phyloP scores from a whole-genome alignment of 2,329 filamentous ascomycete species.

The Trichoderma sp. region DNA sequence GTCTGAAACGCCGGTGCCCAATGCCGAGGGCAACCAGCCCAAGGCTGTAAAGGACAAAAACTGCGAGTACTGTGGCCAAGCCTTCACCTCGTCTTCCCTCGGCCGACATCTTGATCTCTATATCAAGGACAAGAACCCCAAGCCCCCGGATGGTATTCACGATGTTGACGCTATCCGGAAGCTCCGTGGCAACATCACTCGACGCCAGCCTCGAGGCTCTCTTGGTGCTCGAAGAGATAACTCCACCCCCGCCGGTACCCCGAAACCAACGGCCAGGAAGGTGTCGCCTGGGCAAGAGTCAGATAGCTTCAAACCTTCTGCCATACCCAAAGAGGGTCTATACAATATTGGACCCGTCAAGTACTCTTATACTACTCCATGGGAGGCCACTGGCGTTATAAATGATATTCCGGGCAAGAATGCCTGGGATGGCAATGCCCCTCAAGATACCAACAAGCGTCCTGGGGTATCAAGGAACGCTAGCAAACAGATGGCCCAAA shows the following conservation, averaged over 20 bases:
- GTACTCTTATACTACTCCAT: constrained; percentile 59
- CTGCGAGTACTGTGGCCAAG: constrained; percentile 84
- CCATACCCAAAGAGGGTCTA: constrained; percentile 45
- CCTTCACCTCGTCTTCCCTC: constrained; percentile 91
- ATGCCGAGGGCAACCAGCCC: constrained; percentile 42
- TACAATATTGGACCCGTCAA: constrained; percentile 54
- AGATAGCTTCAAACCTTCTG: constrained; percentile 40
- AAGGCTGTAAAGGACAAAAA: constrained; percentile 76
- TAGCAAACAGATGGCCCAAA: constrained; percentile 56
- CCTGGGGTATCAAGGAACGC: constrained; percentile 44
- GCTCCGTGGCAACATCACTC: constrained; percentile 80
- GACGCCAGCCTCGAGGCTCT: constrained; percentile 74
- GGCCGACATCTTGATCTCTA: constrained; percentile 93
- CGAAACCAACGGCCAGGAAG: constrained; percentile 43
- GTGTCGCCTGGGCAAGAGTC: constrained; percentile 44
- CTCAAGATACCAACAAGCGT: constrained; percentile 40
- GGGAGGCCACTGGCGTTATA: constrained; percentile 77
- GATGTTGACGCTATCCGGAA: constrained; percentile 86
- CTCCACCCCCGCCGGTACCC: constrained; percentile 60
- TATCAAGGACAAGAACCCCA: constrained; percentile 91
- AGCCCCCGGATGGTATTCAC: constrained; percentile 81
- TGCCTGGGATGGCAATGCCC: constrained; percentile 36
- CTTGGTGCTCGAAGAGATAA: constrained; percentile 57
- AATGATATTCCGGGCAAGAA: constrained; percentile 63
- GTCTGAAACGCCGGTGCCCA: constrained; percentile 36